Base-by-base conservation (phyloP, 129 eudicot species). In the Ambrosia trifida region DNA sequence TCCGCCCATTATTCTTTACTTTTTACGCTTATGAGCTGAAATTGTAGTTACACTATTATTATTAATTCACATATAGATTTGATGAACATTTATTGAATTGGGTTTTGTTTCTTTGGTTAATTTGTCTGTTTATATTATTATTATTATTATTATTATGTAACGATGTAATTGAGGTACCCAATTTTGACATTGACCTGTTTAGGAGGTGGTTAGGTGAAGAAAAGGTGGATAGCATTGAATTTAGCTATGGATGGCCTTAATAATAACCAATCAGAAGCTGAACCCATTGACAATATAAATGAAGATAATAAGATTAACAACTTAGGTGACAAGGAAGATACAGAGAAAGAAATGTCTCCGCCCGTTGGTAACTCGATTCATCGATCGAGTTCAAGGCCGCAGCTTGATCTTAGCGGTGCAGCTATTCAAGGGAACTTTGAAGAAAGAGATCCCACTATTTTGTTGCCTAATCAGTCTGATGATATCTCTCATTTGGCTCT, bases 371-470 rank as follows among this genome's bases (percentile, higher is more conserved):
- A 66, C 66, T 82, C 96, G 0, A 90, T 94, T 66, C 93, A 88
- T 79, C 59, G 97, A 64, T 90, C 97, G 36, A 53, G 82, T 52
- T 94, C 99, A 11, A 70, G 99, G 53, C 99, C 99, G 0, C 99
- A 85, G 74, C 82, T 94, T 78, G 99, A 94, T 79, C 89, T 94
- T 67, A 87, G 85, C 74, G 90, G 95, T 3, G 99, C 99, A 7
- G 99, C 99, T 1, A 94, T 94, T 78, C 99, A 94, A 66, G 99
- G 97, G 52, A 94, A 94, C 81, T 94, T 90, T n/a, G 99, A 94
- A 90, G 99, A 94, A 68, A 79, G 69, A 76, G 94, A 94, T 28
- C 99, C 99, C 7, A 78, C 96, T 0, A 94, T 94, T 79, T 77
- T 94, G 49, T 83, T 94, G 84, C 99, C 99, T 47, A 94, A 94